phyloP scores from a whole-genome alignment of 1,284 basidiomycete genomes.

The Ceratorhiza oryzae-sativae region DNA sequence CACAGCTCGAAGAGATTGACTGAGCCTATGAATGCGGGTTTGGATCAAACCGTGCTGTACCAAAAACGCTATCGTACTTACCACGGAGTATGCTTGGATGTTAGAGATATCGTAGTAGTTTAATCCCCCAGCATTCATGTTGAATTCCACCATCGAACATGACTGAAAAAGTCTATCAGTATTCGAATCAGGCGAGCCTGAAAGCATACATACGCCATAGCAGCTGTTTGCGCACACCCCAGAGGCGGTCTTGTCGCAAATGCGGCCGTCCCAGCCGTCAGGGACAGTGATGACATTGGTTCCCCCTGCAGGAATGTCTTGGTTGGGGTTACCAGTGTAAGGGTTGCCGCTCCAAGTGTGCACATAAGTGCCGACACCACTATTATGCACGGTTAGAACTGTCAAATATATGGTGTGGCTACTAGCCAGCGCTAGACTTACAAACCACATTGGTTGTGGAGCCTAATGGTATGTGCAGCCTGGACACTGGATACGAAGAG shows the following conservation, averaged over 20 bases:
- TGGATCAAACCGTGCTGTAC: background rate
- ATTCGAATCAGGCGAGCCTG: background rate
- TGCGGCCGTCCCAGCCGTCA: constrained; percentile 39
- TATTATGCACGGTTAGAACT: background rate
- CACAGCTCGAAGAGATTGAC: constrained; percentile 6
- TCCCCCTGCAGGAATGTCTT: background rate
- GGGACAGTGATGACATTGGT: constrained; percentile 5
- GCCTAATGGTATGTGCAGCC: constrained; percentile 8
- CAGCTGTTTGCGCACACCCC: constrained; percentile 37
- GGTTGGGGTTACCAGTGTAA: constrained; percentile 1
- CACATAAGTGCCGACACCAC: background rate
- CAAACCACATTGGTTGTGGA: constrained; percentile 12
- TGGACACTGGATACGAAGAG: constrained; percentile 5
- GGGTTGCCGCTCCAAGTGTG: constrained; percentile 13
- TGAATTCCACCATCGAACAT: constrained; percentile 31
- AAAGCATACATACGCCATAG: constrained; percentile 28
- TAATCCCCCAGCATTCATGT: constrained; percentile 37
- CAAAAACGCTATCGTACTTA: background rate
- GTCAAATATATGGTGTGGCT: no score
- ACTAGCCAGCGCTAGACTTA: background rate
- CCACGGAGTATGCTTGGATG: constrained; percentile 38
- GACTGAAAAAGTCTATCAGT: background rate
- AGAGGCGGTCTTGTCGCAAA: constrained; percentile 37
- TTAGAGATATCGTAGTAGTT: constrained; percentile 41
- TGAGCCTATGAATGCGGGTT: background rate